These are phyloP conservation scores for Lactarius indigo DNA, from an alignment of 768 basidiomycete genomes.

Conservation along the genomic window DNA sequence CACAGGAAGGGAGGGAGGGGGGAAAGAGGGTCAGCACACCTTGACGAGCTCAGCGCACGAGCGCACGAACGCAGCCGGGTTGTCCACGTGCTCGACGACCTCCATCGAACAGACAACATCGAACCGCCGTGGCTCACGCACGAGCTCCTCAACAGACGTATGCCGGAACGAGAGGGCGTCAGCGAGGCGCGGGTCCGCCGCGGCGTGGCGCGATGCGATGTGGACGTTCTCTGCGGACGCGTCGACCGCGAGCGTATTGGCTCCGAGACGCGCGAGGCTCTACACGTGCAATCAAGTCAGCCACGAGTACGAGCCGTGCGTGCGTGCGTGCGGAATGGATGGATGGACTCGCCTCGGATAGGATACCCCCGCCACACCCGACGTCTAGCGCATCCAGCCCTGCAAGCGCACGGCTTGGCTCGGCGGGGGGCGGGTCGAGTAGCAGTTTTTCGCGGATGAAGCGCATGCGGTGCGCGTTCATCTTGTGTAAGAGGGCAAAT, in stretches of 20 bases:
- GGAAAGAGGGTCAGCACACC: conserved; percentile 50
- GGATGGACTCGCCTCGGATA: conserved; percentile 69
- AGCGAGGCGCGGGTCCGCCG: conserved; percentile 63
- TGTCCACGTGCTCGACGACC: conserved; percentile 95
- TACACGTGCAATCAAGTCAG: conserved; percentile 31
- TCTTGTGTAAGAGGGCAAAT: conserved; percentile 81
- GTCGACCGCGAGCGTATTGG: conserved; percentile 86
- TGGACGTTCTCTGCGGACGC: conserved; percentile 84
- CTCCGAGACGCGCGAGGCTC: conserved; percentile 87
- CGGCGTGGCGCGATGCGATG: conserved; percentile 80
- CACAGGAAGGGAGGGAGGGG: no score
- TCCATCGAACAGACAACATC: conserved; percentile 98
- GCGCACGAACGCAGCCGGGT: conserved; percentile 78
- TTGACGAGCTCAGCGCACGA: conserved; percentile 85
- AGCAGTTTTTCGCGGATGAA: conserved; percentile 80
- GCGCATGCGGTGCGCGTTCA: conserved; percentile 88
- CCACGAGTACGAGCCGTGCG: not conserved
- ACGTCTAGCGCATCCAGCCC: conserved; percentile 82
- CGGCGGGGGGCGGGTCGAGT: conserved; percentile 51
- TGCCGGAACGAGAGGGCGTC: conserved; percentile 59
- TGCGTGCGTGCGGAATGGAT: no score
- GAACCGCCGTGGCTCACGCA: conserved; percentile 61
- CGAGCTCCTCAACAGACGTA: conserved; percentile 69
- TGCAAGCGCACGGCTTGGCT: conserved; percentile 39
- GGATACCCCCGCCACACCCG: conserved; percentile 92